phyloP scores from a whole-genome alignment of 2,329 filamentous ascomycete genomes.

The Chaetomiaceae sp. region DNA sequence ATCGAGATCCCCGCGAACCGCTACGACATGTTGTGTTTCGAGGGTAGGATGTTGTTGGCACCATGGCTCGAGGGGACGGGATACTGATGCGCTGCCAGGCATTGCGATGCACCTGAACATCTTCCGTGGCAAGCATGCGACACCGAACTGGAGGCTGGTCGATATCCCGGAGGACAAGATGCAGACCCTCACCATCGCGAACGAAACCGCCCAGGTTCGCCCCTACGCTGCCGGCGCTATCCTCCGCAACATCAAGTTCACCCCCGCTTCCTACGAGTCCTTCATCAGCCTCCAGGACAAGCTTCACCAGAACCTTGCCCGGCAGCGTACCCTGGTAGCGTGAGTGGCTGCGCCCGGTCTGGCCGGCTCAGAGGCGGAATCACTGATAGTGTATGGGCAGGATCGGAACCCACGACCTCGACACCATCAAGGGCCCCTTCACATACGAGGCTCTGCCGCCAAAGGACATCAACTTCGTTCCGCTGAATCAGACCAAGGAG shows the following conservation, averaged over 20 bases:
- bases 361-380: not conserved
- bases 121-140: slow-evolving; percentile 71
- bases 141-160: slow-evolving; percentile 76
- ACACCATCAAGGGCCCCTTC: slow-evolving; percentile 91
- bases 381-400: slow-evolving; percentile 13
- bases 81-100: slow-evolving; percentile 17
- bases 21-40: slow-evolving; percentile 93
- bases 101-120: slow-evolving; percentile 95
- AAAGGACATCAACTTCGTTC: slow-evolving; percentile 86
- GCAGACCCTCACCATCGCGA: slow-evolving; percentile 74
- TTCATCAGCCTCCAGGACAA: slow-evolving; percentile 99
- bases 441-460: slow-evolving; percentile 90
- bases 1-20: slow-evolving; percentile 97
- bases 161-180: slow-evolving; percentile 68
- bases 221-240: slow-evolving; percentile 88
- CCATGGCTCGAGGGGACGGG: not conserved
- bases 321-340: slow-evolving; percentile 71
- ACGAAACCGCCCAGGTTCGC: slow-evolving; percentile 71
- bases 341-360: slow-evolving; percentile 11
- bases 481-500: slow-evolving; percentile 84
- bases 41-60: slow-evolving; percentile 49
- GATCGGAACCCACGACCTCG: slow-evolving; percentile 94
- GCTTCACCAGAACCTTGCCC: slow-evolving; percentile 90
- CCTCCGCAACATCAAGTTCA: slow-evolving; percentile 86
- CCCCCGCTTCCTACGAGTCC: slow-evolving; percentile 84